A percentile compares a stretch with the other conserved stretches of the same genome.
Evolutionary conservation across 305 asterid genomes (phyloP).

Genomic region (Fraxinus greggii): DNA sequence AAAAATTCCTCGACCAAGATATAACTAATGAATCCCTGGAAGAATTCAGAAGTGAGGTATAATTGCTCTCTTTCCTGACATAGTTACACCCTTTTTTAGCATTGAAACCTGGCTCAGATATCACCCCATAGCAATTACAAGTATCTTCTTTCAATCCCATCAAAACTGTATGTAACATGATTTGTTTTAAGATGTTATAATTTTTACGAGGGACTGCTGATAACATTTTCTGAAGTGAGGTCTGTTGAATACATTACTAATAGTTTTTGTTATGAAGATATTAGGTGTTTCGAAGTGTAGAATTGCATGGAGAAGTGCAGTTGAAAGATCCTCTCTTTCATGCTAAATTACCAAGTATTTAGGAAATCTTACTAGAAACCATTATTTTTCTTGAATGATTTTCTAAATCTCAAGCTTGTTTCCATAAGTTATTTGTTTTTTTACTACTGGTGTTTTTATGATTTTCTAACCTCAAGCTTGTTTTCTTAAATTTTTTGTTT

Average conservation of each 20-base stretch:
- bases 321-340: not conserved
- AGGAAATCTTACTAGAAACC: not conserved
- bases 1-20: constrained; percentile 89
- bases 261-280: not conserved
- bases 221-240: not conserved
- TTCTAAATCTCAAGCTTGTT: not conserved
- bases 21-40: constrained; percentile 86
- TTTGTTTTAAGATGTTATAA: not conserved
- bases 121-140: not conserved
- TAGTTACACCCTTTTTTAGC: constrained; percentile 8
- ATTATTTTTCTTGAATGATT: not conserved
- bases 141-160: not conserved
- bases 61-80: constrained; percentile 17
- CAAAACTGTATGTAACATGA: not conserved
- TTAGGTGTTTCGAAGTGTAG: not conserved
- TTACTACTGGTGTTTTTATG: not conserved
- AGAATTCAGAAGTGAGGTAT: constrained; percentile 96
- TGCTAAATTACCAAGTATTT: not conserved
- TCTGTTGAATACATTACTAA: not conserved
- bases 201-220: not conserved
- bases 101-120: constrained; percentile 14
- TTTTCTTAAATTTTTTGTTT: too few species aligned
- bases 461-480: too few species aligned
- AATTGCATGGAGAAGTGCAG: not conserved
- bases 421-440: not conserved